Evolutionary conservation across 2,329 filamentous ascomycete genomes (phyloP).

Genomic region (Neurospora sp.): DNA sequence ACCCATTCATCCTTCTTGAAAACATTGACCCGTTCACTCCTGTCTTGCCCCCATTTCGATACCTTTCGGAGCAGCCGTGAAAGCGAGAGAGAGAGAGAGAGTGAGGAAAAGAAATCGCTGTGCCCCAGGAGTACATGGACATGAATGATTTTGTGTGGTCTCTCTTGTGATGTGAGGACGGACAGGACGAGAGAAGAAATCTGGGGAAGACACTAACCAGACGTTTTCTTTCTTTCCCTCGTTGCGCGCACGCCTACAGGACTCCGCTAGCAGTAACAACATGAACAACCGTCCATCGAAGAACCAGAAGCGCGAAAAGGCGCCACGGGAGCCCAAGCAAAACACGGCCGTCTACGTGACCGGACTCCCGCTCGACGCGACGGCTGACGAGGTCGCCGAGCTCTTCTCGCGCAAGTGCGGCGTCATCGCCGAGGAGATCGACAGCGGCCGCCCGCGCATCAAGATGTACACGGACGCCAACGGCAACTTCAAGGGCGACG

Average conservation of each 20-base stretch:
- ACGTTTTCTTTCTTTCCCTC: conserved; percentile 13
- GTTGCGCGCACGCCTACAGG: conserved; percentile 17
- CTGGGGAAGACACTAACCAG: conserved; percentile 17
- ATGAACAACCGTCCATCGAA: conserved; percentile 28
- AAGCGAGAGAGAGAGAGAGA: neutral
- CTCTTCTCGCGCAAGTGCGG: conserved; percentile 78
- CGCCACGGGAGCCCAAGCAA: conserved; percentile 43
- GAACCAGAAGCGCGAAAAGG: conserved; percentile 22
- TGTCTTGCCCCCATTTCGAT: conserved; percentile 8
- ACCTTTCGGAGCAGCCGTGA: conserved; percentile 3
- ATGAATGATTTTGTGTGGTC: neutral
- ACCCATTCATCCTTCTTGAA: neutral
- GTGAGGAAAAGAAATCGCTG: neutral
- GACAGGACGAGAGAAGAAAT: conserved; percentile 3
- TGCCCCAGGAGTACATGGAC: neutral
- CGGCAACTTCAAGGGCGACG: conserved; percentile 87
- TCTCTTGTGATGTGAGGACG: neutral
- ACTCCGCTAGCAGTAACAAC: conserved; percentile 19
- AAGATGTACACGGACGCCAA: conserved; percentile 81
- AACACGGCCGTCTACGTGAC: conserved; percentile 93
- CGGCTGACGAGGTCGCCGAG: conserved; percentile 68
- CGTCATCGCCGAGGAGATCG: conserved; percentile 89
- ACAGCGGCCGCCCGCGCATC: conserved; percentile 77
- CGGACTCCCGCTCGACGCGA: conserved; percentile 70
- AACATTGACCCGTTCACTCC: conserved; percentile 4